Percentiles rank a stretch among this genome's conserved stretches.
phyloP scores from a whole-genome alignment of 2,329 filamentous ascomycete genomes.

The Aspergillus aculeatinus region DNA sequence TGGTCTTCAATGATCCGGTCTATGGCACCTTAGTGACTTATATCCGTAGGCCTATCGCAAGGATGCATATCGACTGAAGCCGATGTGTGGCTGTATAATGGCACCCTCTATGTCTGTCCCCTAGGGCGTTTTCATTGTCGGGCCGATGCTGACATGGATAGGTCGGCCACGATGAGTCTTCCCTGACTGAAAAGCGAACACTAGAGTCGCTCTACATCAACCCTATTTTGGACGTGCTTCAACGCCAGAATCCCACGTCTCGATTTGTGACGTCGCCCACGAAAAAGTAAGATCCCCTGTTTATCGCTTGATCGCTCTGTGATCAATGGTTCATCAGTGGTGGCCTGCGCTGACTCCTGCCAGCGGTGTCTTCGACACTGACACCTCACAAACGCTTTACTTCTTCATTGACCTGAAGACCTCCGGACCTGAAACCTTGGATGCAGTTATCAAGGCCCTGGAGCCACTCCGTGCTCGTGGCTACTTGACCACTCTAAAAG shows the following conservation, averaged over 20 bases:
- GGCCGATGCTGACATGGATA: constrained; percentile 20
- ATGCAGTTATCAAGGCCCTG: constrained; percentile 56
- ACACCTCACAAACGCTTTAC: constrained; percentile 58
- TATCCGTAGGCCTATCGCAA: constrained; percentile 50
- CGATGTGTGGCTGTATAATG: constrained; percentile 61
- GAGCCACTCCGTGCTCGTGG: constrained; percentile 55
- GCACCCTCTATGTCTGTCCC: constrained; percentile 51
- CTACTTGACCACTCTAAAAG: constrained; percentile 55
- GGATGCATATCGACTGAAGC: constrained; percentile 61
- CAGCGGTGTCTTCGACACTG: constrained; percentile 60
- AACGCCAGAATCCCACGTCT: constrained; percentile 56
- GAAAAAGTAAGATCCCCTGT: constrained; percentile 43
- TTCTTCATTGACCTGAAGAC: constrained; percentile 67
- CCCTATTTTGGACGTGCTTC: constrained; percentile 57
- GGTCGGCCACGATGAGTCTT: constrained; percentile 57
- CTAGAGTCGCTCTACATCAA: constrained; percentile 60
- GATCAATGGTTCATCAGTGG: background rate
- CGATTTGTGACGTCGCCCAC: constrained; percentile 50
- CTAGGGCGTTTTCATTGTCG: background rate
- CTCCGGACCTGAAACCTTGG: constrained; percentile 55
- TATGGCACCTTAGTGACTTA: constrained; percentile 13
- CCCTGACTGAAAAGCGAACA: constrained; percentile 54
- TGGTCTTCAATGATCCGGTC: constrained; percentile 13
- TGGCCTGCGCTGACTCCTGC: background rate
- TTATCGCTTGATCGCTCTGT: background rate